Percentiles rank a stretch among this genome's conserved stretches.
These are phyloP conservation scores for Drechslerella stenobrocha DNA, from an alignment of 2,329 filamentous ascomycete species.

Conservation along the genomic window DNA sequence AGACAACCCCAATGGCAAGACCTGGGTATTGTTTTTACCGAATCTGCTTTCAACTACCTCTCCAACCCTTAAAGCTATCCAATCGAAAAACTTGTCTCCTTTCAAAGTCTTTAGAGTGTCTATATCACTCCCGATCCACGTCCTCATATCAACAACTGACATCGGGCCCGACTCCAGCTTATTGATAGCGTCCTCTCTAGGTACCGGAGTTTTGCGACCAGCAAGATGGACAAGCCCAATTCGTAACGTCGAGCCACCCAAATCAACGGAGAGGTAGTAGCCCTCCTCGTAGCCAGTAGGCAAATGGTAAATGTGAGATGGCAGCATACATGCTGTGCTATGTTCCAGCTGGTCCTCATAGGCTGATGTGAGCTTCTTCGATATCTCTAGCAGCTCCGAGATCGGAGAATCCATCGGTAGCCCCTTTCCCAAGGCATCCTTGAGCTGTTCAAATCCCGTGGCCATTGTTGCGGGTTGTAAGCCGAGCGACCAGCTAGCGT, in stretches of 20 bases:
- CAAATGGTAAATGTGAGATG: slow-evolving; percentile 42
- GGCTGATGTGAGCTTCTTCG: slow-evolving; percentile 17
- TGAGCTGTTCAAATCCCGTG: slow-evolving; percentile 8
- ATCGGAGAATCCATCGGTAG: slow-evolving; percentile 13
- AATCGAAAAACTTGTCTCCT: slow-evolving; percentile 68
- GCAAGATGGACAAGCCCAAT: slow-evolving; percentile 67
- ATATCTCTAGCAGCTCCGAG: slow-evolving; percentile 26
- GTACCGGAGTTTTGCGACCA: slow-evolving; percentile 57
- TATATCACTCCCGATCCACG: slow-evolving; percentile 54
- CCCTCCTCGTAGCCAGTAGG: slow-evolving; percentile 34
- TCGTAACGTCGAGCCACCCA: slow-evolving; percentile 70
- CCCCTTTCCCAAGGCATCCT: slow-evolving; percentile 12
- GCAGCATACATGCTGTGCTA: slow-evolving; percentile 32
- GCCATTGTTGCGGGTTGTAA: slow-evolving; percentile 12
- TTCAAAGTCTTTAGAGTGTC: slow-evolving; percentile 62
- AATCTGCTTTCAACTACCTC: slow-evolving; percentile 62
- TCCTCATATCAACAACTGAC: slow-evolving; percentile 62
- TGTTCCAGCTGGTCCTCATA: slow-evolving; percentile 21
- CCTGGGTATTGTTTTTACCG: slow-evolving; percentile 54
- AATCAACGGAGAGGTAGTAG: slow-evolving; percentile 59
- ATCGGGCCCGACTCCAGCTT: slow-evolving; percentile 52
- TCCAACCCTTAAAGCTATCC: slow-evolving; percentile 67
- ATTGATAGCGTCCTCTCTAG: slow-evolving; percentile 53
- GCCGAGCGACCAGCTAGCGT: background rate
- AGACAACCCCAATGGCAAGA: slow-evolving; percentile 64